phyloP scores from a whole-genome alignment of 345 rosid species.

The Orychophragmus violaceus region DNA sequence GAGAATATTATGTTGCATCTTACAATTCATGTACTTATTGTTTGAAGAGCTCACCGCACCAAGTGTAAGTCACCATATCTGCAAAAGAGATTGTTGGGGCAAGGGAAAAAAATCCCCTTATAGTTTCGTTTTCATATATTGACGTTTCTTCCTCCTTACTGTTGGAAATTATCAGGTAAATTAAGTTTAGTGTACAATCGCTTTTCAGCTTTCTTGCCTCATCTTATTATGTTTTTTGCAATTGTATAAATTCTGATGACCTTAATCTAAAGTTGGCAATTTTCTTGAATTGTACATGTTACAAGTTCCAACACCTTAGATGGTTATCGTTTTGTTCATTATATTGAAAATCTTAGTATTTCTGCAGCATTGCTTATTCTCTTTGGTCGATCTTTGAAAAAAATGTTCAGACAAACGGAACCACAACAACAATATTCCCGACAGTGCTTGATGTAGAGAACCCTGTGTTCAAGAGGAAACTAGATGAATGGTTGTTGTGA shows the following conservation, averaged over 20 bases:
- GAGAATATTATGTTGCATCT: conserved; percentile 1
- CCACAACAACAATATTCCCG: too few species aligned
- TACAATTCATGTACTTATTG: conserved; percentile 11
- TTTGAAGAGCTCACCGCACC: conserved; percentile 55
- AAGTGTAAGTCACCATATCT: conserved; percentile 58
- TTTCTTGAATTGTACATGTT: too few species aligned
- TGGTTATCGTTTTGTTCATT: too few species aligned
- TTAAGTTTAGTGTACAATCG: conserved; percentile 28
- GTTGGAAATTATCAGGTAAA: conserved; percentile 77
- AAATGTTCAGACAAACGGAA: too few species aligned
- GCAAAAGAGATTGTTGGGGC: conserved; percentile 92
- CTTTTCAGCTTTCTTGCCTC: conserved; percentile 8
- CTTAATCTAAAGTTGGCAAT: too few species aligned
- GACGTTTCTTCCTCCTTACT: conserved; percentile 67
- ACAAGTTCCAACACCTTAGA: too few species aligned
- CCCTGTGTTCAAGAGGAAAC: too few species aligned
- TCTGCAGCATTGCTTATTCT: too few species aligned
- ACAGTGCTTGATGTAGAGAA: too few species aligned
- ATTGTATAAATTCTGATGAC: neutral
- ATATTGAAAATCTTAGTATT: too few species aligned
- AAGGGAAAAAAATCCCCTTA: conserved; percentile 80
- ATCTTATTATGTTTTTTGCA: neutral
- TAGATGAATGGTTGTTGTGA: too few species aligned
- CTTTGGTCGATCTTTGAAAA: too few species aligned
- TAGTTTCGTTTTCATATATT: conserved; percentile 54